These are phyloP conservation scores for Coriolopsis trogii DNA, from an alignment of 1,284 basidiomycete species.

Conservation along the genomic window DNA sequence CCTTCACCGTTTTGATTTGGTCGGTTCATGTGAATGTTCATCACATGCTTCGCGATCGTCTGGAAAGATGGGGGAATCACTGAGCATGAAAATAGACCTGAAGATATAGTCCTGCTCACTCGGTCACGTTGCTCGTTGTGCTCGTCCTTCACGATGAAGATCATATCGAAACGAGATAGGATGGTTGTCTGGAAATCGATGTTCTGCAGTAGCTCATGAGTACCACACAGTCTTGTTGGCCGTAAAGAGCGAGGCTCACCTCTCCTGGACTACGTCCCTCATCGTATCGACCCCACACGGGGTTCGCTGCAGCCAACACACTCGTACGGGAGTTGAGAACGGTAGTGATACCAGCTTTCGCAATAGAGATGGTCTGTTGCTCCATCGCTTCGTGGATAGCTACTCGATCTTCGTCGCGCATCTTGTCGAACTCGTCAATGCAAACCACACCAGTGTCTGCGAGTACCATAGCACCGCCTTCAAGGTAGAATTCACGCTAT, in stretches of 20 bases:
- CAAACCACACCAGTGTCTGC: conserved; percentile 99
- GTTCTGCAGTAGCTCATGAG: conserved; percentile 55
- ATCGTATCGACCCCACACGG: conserved; percentile 98
- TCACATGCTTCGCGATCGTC: conserved; percentile 97
- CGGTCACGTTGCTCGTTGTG: conserved; percentile 95
- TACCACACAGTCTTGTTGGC: too few species aligned
- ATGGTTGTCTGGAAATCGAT: conserved; percentile 99
- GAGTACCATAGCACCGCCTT: conserved; percentile 99
- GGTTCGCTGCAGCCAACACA: conserved; percentile 97
- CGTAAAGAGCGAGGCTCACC: conserved; percentile 42
- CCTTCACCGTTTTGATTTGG: conserved; percentile 65
- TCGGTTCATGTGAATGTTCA: conserved; percentile 99
- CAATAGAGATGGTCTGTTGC: conserved; percentile 99
- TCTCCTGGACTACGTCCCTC: conserved; percentile 97
- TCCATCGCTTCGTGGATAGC: conserved; percentile 99
- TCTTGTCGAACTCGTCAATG: conserved; percentile 99
- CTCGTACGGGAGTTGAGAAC: conserved; percentile 96
- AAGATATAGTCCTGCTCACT: conserved; percentile 45
- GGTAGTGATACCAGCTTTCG: conserved; percentile 99
- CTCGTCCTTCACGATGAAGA: conserved; percentile 99
- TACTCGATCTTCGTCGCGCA: conserved; percentile 98
- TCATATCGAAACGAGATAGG: conserved; percentile 99
- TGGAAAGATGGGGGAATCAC: conserved; percentile 35
- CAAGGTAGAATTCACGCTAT: conserved; percentile 97
- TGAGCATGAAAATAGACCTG: too few species aligned